These are phyloP conservation scores for Candida sanyaensis DNA, from an alignment of 1,139 yeast species.

Conservation along the genomic window DNA sequence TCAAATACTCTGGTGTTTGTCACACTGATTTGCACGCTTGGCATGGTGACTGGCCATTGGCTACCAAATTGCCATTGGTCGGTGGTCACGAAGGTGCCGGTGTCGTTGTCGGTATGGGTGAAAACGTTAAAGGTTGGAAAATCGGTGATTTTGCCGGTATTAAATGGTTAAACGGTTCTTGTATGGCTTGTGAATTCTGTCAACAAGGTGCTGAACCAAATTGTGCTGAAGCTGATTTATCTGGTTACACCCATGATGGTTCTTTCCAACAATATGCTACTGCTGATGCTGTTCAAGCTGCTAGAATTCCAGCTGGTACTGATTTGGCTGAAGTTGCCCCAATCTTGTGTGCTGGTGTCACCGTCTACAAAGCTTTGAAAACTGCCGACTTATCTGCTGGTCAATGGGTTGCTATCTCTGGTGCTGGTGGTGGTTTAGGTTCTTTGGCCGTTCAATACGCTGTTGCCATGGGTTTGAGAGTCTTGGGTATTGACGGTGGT, in stretches of 20 bases:
- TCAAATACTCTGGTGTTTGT: constrained; percentile 77
- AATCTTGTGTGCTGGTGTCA: constrained; percentile 79
- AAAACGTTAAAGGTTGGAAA: constrained; percentile 64
- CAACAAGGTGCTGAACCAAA: constrained; percentile 64
- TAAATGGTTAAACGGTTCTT: constrained; percentile 76
- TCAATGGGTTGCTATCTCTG: constrained; percentile 76
- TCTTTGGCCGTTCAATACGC: constrained; percentile 77
- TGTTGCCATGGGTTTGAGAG: constrained; percentile 73
- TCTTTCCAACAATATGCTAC: constrained; percentile 81
- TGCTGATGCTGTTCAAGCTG: constrained; percentile 86
- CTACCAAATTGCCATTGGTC: constrained; percentile 66
- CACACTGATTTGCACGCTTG: constrained; percentile 81
- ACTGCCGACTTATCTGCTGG: constrained; percentile 66
- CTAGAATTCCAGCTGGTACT: constrained; percentile 67
- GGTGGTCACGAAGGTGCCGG: constrained; percentile 91
- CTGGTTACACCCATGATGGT: constrained; percentile 81
- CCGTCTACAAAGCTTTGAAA: constrained; percentile 77
- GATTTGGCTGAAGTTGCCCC: constrained; percentile 79
- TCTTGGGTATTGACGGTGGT: constrained; percentile 76
- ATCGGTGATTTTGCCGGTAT: constrained; percentile 74
- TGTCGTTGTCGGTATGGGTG: constrained; percentile 70
- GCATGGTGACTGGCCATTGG: constrained; percentile 80
- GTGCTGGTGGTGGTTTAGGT: constrained; percentile 83
- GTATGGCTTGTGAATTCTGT: constrained; percentile 71
- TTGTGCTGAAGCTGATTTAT: constrained; percentile 66